phyloP scores from a whole-genome alignment of 495 filamentous ascomycete species.

The Daldinia grandis region DNA sequence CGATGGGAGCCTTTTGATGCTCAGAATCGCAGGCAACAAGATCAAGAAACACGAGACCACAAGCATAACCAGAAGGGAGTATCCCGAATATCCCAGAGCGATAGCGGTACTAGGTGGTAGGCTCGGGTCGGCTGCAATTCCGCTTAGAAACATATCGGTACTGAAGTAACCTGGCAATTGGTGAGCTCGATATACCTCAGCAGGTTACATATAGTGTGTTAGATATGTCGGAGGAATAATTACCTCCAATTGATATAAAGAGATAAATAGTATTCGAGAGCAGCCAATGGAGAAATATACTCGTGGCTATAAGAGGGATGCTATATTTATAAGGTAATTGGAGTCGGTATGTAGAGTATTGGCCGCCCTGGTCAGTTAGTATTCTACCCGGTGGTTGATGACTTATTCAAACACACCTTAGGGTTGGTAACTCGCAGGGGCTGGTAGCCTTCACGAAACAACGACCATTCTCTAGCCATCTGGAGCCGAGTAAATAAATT shows the following conservation, averaged over 20 bases:
- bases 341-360: slow-evolving; percentile 53
- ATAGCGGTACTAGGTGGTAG: slow-evolving; percentile 31
- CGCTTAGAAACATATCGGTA: not conserved
- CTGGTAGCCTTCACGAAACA: slow-evolving; percentile 43
- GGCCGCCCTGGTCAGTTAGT: slow-evolving; percentile 37
- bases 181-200: slow-evolving; percentile 1
- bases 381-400: too few species aligned
- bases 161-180: slow-evolving; percentile 26
- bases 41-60: slow-evolving; percentile 21
- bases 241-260: slow-evolving; percentile 30
- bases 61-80: slow-evolving; percentile 25
- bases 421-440: slow-evolving; percentile 59
- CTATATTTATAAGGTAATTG: slow-evolving; percentile 43
- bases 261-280: slow-evolving; percentile 37
- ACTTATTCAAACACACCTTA: slow-evolving; percentile 10
- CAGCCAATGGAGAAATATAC: slow-evolving; percentile 36
- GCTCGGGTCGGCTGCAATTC: slow-evolving; percentile 7
- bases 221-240: not conserved
- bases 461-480: slow-evolving; percentile 37
- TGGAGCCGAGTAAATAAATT: slow-evolving; percentile 42
- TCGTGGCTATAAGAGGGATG: slow-evolving; percentile 29
- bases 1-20: slow-evolving; percentile 19
- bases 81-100: slow-evolving; percentile 28
- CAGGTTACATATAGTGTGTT: too few species aligned
- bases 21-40: slow-evolving; percentile 11